Conservation (phyloP, 805 yeast species). For the Nakazawaea peltata region DNA sequence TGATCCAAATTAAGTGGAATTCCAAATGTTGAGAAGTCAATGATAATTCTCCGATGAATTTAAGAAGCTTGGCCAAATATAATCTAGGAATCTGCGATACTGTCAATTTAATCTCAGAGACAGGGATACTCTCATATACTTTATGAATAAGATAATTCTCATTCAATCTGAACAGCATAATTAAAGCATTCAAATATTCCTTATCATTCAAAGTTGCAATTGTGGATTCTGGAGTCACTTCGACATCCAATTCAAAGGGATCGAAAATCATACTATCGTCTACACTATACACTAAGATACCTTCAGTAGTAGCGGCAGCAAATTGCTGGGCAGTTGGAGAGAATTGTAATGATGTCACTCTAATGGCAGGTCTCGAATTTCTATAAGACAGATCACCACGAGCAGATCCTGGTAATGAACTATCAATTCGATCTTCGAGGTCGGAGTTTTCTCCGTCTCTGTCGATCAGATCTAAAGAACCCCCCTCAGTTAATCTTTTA, state of each 20-base stretch:
- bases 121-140: constrained; percentile 67
- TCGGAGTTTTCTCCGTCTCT: constrained; percentile 82
- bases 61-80: constrained; percentile 60
- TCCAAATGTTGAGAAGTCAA: constrained; percentile 78
- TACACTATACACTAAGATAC: constrained; percentile 72
- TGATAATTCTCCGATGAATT: constrained; percentile 60
- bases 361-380: constrained; percentile 69
- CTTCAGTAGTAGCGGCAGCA: constrained; percentile 95
- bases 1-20: constrained; percentile 77
- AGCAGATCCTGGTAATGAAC: constrained; percentile 76
- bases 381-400: constrained; percentile 73
- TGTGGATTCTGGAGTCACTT: constrained; percentile 78
- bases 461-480: constrained; percentile 76
- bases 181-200: constrained; percentile 68
- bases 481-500: constrained; percentile 78
- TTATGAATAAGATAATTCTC: constrained; percentile 65
- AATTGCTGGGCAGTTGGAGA: constrained; percentile 88
- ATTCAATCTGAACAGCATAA: constrained; percentile 91
- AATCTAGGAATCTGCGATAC: constrained; percentile 67
- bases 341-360: constrained; percentile 70
- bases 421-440: constrained; percentile 71
- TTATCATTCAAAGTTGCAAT: constrained; percentile 48
- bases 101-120: constrained; percentile 61
- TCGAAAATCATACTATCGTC: constrained; percentile 75
- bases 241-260: constrained; percentile 91